These are phyloP conservation scores for Penicillium sp. DNA, from an alignment of 2,329 filamentous ascomycete species.

Conservation along the genomic window DNA sequence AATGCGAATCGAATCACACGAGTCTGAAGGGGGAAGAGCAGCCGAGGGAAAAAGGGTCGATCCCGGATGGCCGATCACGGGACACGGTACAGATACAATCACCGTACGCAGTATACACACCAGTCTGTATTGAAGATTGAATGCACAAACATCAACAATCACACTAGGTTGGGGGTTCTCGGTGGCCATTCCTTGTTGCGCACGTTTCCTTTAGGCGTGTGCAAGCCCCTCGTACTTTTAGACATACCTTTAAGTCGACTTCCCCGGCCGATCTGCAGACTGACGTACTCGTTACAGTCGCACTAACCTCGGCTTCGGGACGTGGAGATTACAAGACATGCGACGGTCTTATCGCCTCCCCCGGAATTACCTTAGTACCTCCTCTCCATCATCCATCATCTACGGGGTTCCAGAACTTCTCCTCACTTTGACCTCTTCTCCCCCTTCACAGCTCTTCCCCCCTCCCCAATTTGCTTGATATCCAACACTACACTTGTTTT, in stretches of 20 bases:
- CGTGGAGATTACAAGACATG: conserved; percentile 35
- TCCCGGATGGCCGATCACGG: conserved; percentile 25
- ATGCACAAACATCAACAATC: too few species aligned
- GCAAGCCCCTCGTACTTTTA: background rate
- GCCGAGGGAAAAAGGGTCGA: conserved; percentile 1
- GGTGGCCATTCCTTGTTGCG: background rate
- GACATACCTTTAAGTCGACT: background rate
- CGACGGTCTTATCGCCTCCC: conserved; percentile 34
- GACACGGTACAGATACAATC: conserved; percentile 13
- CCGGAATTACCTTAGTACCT: conserved; percentile 27
- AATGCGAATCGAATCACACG: conserved; percentile 10
- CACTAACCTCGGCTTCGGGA: conserved; percentile 41
- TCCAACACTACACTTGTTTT: background rate
- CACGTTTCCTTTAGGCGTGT: background rate
- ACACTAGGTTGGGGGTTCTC: too few species aligned
- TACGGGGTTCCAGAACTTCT: conserved; percentile 38
- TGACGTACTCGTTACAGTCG: conserved; percentile 25
- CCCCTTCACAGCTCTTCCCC: background rate
- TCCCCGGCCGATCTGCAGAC: conserved; percentile 21
- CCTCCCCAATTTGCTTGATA: too few species aligned
- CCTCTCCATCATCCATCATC: conserved; percentile 28
- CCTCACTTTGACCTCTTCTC: conserved; percentile 8
- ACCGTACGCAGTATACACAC: too few species aligned
- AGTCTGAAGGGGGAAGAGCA: conserved; percentile 4
- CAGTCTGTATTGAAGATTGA: too few species aligned